Evolutionary conservation across 768 basidiomycete species (phyloP), one percentile per base, ranked within the genome.

Genomic region (Tremella fuciformis): DNA sequence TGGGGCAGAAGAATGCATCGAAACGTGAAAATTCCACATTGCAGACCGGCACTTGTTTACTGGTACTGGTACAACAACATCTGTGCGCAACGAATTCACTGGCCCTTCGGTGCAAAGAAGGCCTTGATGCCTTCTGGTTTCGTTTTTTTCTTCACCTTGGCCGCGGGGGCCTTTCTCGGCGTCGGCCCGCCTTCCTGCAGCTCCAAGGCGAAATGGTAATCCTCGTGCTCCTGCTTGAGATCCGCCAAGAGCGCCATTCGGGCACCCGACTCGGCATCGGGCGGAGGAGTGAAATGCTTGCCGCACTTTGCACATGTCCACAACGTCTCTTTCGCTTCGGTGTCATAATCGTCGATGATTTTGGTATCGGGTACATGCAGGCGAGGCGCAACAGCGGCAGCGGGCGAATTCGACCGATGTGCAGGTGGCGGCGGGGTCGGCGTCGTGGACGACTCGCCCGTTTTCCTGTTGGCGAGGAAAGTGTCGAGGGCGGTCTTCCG

Each of bases 201-300:
- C 55, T 89, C 87, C 67, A 85, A 81, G 1, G 93, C 92, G 65
- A 91, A 85, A 75, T 97, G 93, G 75, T 84, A 96, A 77, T 96
- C 93, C 37, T 84, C 82, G 66, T 97, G 93, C 70, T 96, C 93
- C 38, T 64, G 71, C 54, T 71, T 71, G n/a, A 74, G 62, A 41
- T 48, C 58, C 13, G 46, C 42, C 48, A 78, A 50, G 51, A 65
- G 2, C 18, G 13, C 6, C 26, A n/a, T 26, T 6, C 51, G 19
- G 11, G 11, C 11, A 34, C 29, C 29, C 24, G 26, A 24, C 38
- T 34, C 51, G 13, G 37, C 51, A 46, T 52, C 34, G 19, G 26
- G 53, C 75, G 78, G 86, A 65, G 18, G 79, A 76, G 72, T 60
- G 63, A 67, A 13, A 9, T n/a, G 26, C 16, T 24, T 34, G 19